These are phyloP conservation scores for Pseudopyrenochaeta lycopersici DNA, from an alignment of 2,329 filamentous ascomycete species.

Conservation along the genomic window DNA sequence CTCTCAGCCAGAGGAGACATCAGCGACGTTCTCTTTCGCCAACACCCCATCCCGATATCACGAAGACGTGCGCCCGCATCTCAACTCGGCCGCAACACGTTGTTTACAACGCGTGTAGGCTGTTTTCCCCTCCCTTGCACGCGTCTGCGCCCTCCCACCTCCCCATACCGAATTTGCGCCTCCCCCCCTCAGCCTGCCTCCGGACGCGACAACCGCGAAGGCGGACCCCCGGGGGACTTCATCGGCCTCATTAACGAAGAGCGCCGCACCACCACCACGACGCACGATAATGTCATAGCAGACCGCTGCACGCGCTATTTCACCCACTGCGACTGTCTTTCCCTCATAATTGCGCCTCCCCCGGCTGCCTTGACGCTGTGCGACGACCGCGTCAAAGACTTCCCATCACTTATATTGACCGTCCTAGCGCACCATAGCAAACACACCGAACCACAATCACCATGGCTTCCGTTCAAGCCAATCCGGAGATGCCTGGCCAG, in stretches of 20 bases:
- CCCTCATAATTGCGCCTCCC: slow-evolving; percentile 31
- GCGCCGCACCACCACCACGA: slow-evolving; percentile 36
- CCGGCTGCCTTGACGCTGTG: slow-evolving; percentile 20
- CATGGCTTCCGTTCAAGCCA: slow-evolving; percentile 84
- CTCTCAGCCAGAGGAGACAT: slow-evolving; percentile 5
- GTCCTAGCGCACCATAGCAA: slow-evolving; percentile 24
- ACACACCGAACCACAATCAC: slow-evolving; percentile 22
- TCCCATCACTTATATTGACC: slow-evolving; percentile 15
- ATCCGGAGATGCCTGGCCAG: slow-evolving; percentile 72
- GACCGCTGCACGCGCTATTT: slow-evolving; percentile 32
- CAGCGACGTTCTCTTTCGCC: slow-evolving; percentile 24
- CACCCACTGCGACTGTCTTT: slow-evolving; percentile 34
- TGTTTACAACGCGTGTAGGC: slow-evolving; percentile 45
- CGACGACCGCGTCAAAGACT: slow-evolving; percentile 28
- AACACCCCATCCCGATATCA: slow-evolving; percentile 42
- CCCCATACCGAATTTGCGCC: slow-evolving; percentile 38
- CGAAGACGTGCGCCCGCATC: slow-evolving; percentile 46
- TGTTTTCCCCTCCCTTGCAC: slow-evolving; percentile 30
- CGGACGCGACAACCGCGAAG: slow-evolving; percentile 43
- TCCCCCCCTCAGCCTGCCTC: slow-evolving; percentile 36
- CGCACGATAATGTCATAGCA: slow-evolving; percentile 48
- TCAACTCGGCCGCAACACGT: slow-evolving; percentile 46
- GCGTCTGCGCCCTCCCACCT: slow-evolving; percentile 35
- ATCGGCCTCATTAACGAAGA: slow-evolving; percentile 42
- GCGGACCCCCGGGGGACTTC: slow-evolving; percentile 39